These are phyloP conservation scores for Lentinula guzmanii DNA, from an alignment of 768 basidiomycete species.

Conservation along the genomic window DNA sequence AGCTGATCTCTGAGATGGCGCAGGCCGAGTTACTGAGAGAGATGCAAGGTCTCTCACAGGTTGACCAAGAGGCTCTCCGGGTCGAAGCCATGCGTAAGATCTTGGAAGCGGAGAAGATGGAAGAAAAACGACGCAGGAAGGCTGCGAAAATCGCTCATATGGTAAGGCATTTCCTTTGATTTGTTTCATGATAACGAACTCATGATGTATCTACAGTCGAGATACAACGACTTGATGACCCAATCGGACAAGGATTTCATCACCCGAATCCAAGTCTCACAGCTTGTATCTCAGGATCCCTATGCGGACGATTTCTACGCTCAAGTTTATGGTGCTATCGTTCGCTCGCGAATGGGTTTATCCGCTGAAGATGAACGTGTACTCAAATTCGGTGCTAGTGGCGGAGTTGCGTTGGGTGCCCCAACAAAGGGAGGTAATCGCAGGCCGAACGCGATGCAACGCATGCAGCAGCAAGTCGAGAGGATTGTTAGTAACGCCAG, in stretches of 20 bases:
- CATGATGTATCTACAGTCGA: slow-evolving; percentile 44
- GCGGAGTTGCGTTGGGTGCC: slow-evolving; percentile 82
- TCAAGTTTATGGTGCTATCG: slow-evolving; percentile 85
- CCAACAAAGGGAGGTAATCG: slow-evolving; percentile 62
- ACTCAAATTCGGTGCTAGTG: slow-evolving; percentile 76
- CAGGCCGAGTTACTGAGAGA: slow-evolving; percentile 64
- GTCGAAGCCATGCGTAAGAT: slow-evolving; percentile 85
- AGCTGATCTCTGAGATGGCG: slow-evolving; percentile 70
- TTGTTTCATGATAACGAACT: not conserved
- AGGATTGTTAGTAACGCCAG: slow-evolving; percentile 90
- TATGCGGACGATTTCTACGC: slow-evolving; percentile 99
- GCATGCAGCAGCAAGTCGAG: slow-evolving; percentile 95
- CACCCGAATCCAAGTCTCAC: slow-evolving; percentile 97
- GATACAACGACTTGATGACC: slow-evolving; percentile 94
- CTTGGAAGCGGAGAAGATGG: slow-evolving; percentile 84
- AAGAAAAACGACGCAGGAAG: slow-evolving; percentile 74
- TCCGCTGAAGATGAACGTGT: slow-evolving; percentile 72
- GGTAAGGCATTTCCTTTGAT: slow-evolving; percentile 35
- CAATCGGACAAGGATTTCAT: slow-evolving; percentile 99
- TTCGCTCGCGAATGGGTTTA: slow-evolving; percentile 73
- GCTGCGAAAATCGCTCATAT: slow-evolving; percentile 86
- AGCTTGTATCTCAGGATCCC: slow-evolving; percentile 94
- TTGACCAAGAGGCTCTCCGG: slow-evolving; percentile 65
- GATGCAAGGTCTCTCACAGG: slow-evolving; percentile 52
- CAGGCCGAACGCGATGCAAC: slow-evolving; percentile 81